phyloP scores from a whole-genome alignment of 139 green algal genomes.

The Haematococcus lacustris region DNA sequence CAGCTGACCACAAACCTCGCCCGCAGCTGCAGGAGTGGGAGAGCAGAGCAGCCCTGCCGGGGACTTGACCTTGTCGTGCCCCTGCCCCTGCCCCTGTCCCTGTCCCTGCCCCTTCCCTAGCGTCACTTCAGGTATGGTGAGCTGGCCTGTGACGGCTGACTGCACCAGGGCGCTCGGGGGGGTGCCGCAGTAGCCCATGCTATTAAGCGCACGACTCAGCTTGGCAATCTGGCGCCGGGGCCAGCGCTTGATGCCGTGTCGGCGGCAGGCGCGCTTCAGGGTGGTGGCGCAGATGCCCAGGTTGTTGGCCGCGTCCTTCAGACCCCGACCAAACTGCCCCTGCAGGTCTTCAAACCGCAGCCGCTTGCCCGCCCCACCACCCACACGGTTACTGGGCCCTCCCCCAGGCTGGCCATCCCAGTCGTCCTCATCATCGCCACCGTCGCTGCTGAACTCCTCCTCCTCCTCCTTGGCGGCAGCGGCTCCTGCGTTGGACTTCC shows the following conservation, averaged over 20 bases:
- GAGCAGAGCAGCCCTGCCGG: too few relatives aligned
- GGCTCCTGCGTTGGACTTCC: too few relatives aligned
- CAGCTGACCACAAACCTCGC: too few relatives aligned
- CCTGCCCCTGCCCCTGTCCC: too few relatives aligned
- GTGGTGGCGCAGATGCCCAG: slow-evolving; percentile 88
- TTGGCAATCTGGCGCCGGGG: slow-evolving; percentile 56
- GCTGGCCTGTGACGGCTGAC: too few relatives aligned
- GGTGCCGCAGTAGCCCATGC: background rate
- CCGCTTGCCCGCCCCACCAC: slow-evolving; percentile 37
- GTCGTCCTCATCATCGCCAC: slow-evolving; percentile 16
- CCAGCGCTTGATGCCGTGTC: slow-evolving; percentile 82
- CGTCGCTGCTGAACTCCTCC: slow-evolving; percentile 11
- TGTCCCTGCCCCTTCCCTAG: too few relatives aligned
- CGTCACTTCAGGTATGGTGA: too few relatives aligned
- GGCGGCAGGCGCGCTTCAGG: slow-evolving; percentile 74
- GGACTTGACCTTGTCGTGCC: too few relatives aligned
- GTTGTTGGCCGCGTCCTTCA: slow-evolving; percentile 76
- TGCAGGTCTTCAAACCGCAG: slow-evolving; percentile 64
- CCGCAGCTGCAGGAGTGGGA: too few relatives aligned
- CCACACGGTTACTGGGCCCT: slow-evolving; percentile 23
- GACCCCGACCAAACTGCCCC: slow-evolving; percentile 72
- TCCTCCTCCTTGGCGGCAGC: slow-evolving; percentile 4
- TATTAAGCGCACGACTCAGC: slow-evolving; percentile 12
- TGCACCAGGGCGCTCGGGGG: too few relatives aligned
- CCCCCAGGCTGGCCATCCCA: slow-evolving; percentile 1